A percentile compares a stretch with the other conserved stretches of the same genome.
These are phyloP conservation scores for Cucumis variabilis DNA, from an alignment of 331 rosid genomes.

Conservation along the genomic window DNA sequence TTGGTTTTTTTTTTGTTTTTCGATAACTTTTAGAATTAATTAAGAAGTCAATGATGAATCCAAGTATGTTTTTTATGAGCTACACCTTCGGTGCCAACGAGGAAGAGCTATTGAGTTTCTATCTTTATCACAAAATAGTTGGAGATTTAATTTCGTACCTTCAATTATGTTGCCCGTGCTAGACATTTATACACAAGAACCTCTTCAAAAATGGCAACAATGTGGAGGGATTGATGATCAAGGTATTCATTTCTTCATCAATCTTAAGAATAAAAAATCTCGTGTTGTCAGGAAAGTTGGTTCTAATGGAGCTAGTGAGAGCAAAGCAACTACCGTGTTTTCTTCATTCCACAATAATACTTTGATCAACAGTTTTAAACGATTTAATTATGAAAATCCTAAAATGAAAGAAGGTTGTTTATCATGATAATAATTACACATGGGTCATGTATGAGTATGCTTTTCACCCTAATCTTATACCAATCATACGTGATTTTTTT, in stretches of 20 bases:
- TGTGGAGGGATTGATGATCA: background rate
- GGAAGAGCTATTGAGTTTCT: background rate
- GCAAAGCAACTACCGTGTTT: background rate
- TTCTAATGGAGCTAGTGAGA: background rate
- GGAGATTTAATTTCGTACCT: background rate
- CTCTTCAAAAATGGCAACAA: background rate
- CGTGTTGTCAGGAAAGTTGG: background rate
- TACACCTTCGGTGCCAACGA: background rate
- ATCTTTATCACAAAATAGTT: background rate
- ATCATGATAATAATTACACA: background rate
- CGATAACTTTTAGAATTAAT: no score
- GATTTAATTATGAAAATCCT: background rate
- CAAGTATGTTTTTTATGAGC: background rate
- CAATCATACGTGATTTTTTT: background rate
- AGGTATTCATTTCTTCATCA: background rate
- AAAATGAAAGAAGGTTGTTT: no score
- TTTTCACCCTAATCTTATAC: background rate
- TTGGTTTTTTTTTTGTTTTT: no score
- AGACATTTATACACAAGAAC: background rate
- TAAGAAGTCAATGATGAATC: no score
- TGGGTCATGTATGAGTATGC: background rate
- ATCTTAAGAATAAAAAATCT: background rate
- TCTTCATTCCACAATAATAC: background rate
- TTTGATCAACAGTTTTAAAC: background rate
- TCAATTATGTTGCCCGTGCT: background rate